Conservation (phyloP, 495 filamentous ascomycete genomes). For the Durotheca rogersii region DNA sequence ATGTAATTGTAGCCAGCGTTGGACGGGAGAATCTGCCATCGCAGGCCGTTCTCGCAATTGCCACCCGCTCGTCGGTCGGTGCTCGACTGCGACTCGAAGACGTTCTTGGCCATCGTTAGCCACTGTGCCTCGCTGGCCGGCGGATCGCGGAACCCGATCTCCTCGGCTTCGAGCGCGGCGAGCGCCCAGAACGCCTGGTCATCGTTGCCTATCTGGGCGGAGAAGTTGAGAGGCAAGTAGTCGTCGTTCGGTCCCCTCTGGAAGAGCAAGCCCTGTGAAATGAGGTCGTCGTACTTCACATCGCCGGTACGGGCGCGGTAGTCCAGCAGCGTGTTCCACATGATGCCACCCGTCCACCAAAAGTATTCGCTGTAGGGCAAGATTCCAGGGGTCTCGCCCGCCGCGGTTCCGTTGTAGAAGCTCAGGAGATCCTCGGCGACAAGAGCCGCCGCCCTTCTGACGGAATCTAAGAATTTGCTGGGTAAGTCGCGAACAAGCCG, state of each 20-base stretch:
- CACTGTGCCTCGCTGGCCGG: constrained; percentile 55
- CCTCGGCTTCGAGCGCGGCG: constrained; percentile 65
- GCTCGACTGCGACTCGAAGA: constrained; percentile 61
- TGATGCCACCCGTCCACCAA: constrained; percentile 61
- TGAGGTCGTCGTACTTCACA: constrained; percentile 59
- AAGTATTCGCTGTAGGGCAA: constrained; percentile 40
- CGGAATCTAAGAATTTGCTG: constrained; percentile 44
- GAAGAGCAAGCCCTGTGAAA: constrained; percentile 56
- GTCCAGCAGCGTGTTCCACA: constrained; percentile 67
- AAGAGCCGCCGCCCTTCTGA: constrained; percentile 55
- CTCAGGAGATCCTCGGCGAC: constrained; percentile 59
- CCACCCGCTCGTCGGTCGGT: constrained; percentile 59
- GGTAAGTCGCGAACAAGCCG: background rate
- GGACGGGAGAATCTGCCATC: constrained; percentile 73
- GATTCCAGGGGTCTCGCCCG: constrained; percentile 56
- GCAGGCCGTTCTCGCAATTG: constrained; percentile 65
- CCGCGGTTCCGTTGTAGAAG: constrained; percentile 54
- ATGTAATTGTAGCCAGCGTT: constrained; percentile 79
- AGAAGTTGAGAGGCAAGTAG: constrained; percentile 68
- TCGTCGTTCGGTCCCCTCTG: constrained; percentile 59
- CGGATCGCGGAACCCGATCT: constrained; percentile 62
- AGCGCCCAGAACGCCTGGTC: constrained; percentile 74
- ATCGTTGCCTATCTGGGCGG: constrained; percentile 68
- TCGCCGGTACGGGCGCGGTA: constrained; percentile 73
- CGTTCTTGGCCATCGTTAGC: constrained; percentile 68